Percentiles rank a stretch among this genome's conserved stretches.
Conservation (phyloP, 305 asterid genomes). For the Rubia peregrina region DNA sequence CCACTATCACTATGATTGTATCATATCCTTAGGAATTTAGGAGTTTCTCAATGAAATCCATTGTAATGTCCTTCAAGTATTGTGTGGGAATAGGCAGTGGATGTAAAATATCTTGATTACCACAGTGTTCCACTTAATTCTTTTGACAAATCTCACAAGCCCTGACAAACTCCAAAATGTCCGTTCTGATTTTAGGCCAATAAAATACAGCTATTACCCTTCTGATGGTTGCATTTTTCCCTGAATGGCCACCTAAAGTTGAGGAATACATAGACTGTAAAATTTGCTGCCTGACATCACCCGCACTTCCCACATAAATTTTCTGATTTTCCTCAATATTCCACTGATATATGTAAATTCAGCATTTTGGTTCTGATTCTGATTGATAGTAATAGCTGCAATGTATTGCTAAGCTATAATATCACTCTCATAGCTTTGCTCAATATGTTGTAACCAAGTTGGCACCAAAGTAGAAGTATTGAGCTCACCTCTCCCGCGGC, state of each 20-base stretch:
- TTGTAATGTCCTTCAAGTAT: not conserved
- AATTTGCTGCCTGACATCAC: not conserved
- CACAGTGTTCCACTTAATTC: too few relatives aligned
- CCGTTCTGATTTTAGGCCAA: not conserved
- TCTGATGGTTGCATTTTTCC: not conserved
- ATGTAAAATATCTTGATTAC: too few relatives aligned
- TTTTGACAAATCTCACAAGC: not conserved
- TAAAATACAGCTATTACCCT: not conserved
- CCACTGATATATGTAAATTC: not conserved
- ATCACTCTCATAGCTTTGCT: not conserved
- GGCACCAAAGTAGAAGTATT: not conserved
- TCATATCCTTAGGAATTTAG: not conserved
- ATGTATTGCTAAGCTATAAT: too few relatives aligned
- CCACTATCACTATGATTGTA: not conserved
- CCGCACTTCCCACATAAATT: too few relatives aligned
- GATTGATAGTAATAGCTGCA: fast-evolving
- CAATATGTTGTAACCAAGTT: not conserved
- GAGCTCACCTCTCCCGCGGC: too few relatives aligned
- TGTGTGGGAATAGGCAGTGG: not conserved
- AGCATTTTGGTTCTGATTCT: not conserved
- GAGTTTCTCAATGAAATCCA: not conserved
- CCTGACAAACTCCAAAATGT: not conserved
- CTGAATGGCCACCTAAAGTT: not conserved
- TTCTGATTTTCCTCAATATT: not conserved
- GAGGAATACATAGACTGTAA: not conserved